These are phyloP conservation scores for Extremus antarcticus DNA, from an alignment of 495 filamentous ascomycete species.

Conservation along the genomic window DNA sequence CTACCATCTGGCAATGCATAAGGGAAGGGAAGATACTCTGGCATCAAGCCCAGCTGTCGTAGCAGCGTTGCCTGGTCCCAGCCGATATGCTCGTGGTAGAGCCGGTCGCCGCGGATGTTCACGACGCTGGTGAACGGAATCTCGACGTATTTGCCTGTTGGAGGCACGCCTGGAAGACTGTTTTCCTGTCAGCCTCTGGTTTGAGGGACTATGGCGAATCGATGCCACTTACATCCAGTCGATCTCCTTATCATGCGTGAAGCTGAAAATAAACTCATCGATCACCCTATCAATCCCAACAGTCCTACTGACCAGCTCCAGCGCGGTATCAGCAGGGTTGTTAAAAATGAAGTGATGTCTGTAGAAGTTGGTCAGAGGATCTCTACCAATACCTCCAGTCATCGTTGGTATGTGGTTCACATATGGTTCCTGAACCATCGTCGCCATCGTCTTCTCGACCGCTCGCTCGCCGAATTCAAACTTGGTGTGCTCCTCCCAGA, in stretches of 20 bases:
- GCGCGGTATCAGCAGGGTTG: conserved; percentile 13
- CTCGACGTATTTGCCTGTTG: conserved; percentile 4
- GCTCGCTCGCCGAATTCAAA: conserved; percentile 44
- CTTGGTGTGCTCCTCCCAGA: conserved; percentile 50
- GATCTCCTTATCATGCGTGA: conserved; percentile 14
- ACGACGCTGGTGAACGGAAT: conserved; percentile 15
- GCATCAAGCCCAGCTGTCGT: conserved; percentile 16
- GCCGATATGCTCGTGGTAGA: conserved; percentile 17
- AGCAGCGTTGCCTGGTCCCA: conserved; percentile 15
- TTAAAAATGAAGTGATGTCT: conserved; percentile 16
- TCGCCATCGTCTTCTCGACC: conserved; percentile 46
- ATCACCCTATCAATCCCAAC: conserved; percentile 16
- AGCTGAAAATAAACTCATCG: conserved; percentile 18
- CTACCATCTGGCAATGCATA: conserved; percentile 38
- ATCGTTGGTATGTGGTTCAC: conserved; percentile 49
- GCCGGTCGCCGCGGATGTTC: conserved; percentile 12
- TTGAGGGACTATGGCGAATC: not conserved
- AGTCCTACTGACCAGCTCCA: conserved; percentile 16
- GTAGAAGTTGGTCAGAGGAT: conserved; percentile 13
- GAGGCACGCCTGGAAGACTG: conserved; percentile 15
- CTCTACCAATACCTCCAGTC: conserved; percentile 21
- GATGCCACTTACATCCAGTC: conserved; percentile 18
- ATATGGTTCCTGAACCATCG: conserved; percentile 49
- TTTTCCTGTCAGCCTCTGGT: not conserved
- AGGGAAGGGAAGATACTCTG: conserved; percentile 38